Base-by-base conservation (phyloP, 202 grass and related monocot species). In the Musa balbisiana region DNA sequence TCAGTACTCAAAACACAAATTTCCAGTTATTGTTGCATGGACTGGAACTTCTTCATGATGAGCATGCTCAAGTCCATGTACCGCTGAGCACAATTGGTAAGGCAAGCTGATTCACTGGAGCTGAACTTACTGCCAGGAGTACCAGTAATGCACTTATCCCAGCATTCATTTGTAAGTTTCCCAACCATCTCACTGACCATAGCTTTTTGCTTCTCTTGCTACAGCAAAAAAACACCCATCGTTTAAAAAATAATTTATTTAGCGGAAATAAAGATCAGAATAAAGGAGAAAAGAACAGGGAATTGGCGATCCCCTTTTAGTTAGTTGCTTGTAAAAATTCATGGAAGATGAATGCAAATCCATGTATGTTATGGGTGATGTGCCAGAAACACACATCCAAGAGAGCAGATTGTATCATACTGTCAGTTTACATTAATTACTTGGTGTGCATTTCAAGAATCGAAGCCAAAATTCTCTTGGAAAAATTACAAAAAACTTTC, bases 131-230 rank as follows among this genome's bases (percentile, higher is more conserved):
- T 98, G 64, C 94, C 94, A 15, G 94, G 94, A 23, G 83, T 88
- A 75, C 94, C 51, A 51, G 91, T 94, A 26, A 98, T 89, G 85
- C 94, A 98, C 81, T 98, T 98, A 72, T 98, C 94, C 94, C 91
- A 98, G 76, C 94, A 98, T 43, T 85, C 87, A 55, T 82, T 89
- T 12, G 94, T 92, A 33, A 98, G 56, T 82, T 98, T 98, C 74
- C 83, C 88, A 3, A 98, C 81, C 94, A 94, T 92, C 85, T 98
- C 91, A 3, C 77, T 81, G 59, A 98, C 2, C 94, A 98, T 85
- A 53, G 84, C 82, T 78, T 83, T 92, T 51, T 98, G 91, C 85
- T 98, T 89, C 83, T 98, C 94, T 94, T 94, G 83, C 88, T 94
- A 87, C 83, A 91, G 21, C 4, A 54, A 74, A 1, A n/a, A n/a